These are phyloP conservation scores for Citrus medica DNA, from an alignment of 345 rosid genomes.

Conservation along the genomic window DNA sequence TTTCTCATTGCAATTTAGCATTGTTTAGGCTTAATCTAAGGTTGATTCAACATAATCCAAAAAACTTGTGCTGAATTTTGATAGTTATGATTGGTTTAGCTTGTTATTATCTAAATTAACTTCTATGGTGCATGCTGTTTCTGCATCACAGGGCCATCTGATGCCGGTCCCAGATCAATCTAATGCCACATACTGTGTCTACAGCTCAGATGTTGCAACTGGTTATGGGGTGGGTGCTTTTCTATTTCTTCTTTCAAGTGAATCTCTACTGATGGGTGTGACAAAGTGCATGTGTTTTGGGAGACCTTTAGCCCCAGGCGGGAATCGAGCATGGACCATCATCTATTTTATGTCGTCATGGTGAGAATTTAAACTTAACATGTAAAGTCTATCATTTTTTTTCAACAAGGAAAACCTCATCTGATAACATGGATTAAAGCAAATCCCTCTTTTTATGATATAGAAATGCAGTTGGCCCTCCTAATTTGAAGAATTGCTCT, in stretches of 20 bases:
- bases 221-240: constrained; percentile 96
- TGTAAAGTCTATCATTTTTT: neutral
- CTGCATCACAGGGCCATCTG: constrained; percentile 53
- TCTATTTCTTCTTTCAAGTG: constrained; percentile 83
- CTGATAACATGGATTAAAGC: neutral
- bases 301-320: constrained; percentile 76
- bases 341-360: constrained; percentile 83
- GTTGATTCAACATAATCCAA: neutral
- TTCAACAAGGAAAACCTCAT: neutral
- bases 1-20: neutral
- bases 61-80: neutral
- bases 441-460: neutral
- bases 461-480: neutral
- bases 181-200: constrained; percentile 70
- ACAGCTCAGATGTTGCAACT: constrained; percentile 89
- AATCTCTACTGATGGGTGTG: constrained; percentile 86
- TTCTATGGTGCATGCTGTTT: neutral
- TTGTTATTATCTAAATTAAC: neutral
- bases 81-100: neutral
- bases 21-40: neutral
- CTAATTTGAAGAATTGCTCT: neutral
- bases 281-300: constrained; percentile 98
- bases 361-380: constrained; percentile 35
- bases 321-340: constrained; percentile 91
- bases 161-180: constrained; percentile 26